phyloP scores from a whole-genome alignment of 768 basidiomycete genomes.

The Xerocomellus chrysenteron region DNA sequence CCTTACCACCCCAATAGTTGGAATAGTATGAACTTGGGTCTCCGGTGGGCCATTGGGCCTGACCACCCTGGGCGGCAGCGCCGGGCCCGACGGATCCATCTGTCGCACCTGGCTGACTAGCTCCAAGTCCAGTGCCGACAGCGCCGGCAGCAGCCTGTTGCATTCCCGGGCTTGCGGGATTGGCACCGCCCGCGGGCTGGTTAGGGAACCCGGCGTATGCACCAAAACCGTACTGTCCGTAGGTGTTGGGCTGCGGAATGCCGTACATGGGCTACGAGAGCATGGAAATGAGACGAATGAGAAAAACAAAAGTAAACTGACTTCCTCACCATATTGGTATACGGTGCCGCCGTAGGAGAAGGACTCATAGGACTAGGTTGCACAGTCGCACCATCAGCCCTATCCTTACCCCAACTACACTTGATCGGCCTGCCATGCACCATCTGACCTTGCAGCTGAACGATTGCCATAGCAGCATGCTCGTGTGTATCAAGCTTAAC shows the following conservation, averaged over 20 bases:
- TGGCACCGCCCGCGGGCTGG: constrained; percentile 52
- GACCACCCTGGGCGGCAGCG: constrained; percentile 55
- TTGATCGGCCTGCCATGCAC: constrained; percentile 97
- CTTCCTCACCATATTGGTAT: constrained; percentile 69
- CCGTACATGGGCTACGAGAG: constrained; percentile 77
- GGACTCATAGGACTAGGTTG: constrained; percentile 58
- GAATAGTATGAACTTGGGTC: constrained; percentile 77
- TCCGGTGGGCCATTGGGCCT: constrained; percentile 74
- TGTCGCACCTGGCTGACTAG: constrained; percentile 54
- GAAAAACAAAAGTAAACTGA: not conserved
- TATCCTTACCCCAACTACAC: constrained; percentile 98
- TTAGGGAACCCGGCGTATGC: constrained; percentile 71
- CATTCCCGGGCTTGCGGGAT: constrained; percentile 41
- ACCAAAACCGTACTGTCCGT: constrained; percentile 73
- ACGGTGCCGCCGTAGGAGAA: constrained; percentile 58
- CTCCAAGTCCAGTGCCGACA: constrained; percentile 55
- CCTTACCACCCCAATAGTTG: constrained; percentile 81
- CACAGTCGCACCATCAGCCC: constrained; percentile 66
- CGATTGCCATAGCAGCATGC: constrained; percentile 97
- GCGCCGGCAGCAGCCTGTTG: constrained; percentile 58
- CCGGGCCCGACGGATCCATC: constrained; percentile 49
- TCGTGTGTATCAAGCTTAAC: constrained; percentile 99
- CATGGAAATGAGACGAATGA: not conserved
- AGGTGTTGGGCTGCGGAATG: constrained; percentile 79
- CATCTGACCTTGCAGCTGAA: constrained; percentile 94